phyloP scores from a whole-genome alignment of 805 yeast genomes.

The Pichia pseudocactophila region DNA sequence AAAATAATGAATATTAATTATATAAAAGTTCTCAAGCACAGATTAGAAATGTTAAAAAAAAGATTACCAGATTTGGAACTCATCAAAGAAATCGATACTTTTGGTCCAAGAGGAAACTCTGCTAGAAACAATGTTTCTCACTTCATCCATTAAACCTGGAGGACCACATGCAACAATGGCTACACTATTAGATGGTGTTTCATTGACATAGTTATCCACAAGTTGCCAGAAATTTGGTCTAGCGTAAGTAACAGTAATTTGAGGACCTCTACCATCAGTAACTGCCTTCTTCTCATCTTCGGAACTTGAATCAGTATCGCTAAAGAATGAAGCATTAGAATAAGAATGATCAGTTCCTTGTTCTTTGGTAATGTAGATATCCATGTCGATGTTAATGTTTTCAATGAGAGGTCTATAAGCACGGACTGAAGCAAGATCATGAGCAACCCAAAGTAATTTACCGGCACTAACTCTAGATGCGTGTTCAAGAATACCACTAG shows the following conservation, averaged over 20 bases:
- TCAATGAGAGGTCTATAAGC: constrained; percentile 31
- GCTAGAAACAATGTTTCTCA: constrained; percentile 40
- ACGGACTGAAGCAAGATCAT: constrained; percentile 37
- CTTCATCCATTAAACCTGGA: constrained; percentile 37
- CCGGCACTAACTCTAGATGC: constrained; percentile 25
- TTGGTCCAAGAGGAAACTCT: constrained; percentile 33
- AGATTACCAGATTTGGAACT: constrained; percentile 58
- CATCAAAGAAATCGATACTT: constrained; percentile 65
- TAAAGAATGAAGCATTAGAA: not conserved
- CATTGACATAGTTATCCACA: constrained; percentile 26
- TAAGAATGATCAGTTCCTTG: constrained; percentile 2
- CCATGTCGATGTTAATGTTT: constrained; percentile 21
- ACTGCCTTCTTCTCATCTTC: not conserved
- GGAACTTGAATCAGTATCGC: constrained; percentile 4
- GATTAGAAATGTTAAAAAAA: not conserved
- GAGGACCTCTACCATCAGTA: not conserved
- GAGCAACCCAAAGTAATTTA: constrained; percentile 53
- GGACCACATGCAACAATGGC: constrained; percentile 42
- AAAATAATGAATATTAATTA: too few species aligned
- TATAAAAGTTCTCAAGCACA: too few species aligned
- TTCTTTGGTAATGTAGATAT: constrained; percentile 33
- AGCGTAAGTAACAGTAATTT: constrained; percentile 30
- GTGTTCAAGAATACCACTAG: constrained; percentile 45
- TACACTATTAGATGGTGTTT: constrained; percentile 29
- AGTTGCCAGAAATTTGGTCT: constrained; percentile 32